Conservation (phyloP, 371 early-diverging fungal genomes). For the Chytridium lagenaria region DNA sequence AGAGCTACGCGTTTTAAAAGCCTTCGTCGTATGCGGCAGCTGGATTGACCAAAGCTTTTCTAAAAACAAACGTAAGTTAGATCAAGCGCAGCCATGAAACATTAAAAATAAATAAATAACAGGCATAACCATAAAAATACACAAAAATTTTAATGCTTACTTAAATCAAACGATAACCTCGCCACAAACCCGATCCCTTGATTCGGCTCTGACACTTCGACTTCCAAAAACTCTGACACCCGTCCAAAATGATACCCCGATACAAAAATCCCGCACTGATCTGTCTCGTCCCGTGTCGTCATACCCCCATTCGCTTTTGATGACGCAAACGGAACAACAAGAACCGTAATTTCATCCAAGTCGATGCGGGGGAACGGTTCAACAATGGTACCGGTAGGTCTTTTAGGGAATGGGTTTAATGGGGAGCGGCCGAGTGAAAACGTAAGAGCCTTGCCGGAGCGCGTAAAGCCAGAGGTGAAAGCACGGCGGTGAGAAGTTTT, state of each 20-base stretch:
- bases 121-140: background rate
- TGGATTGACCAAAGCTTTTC: conserved; percentile 15
- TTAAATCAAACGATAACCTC: conserved; percentile 6
- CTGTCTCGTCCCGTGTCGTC: background rate
- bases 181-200: conserved; percentile 6
- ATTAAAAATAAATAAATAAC: background rate
- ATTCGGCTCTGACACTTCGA: conserved; percentile 1
- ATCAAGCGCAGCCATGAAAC: background rate
- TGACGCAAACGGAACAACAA: conserved; percentile 9
- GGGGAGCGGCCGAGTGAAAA: background rate
- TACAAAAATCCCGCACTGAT: conserved; percentile 8
- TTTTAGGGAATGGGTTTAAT: background rate
- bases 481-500: no score
- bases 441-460: background rate
- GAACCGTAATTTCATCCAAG: conserved; percentile 4
- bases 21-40: background rate
- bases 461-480: background rate
- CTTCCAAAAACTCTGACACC: background rate
- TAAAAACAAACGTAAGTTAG: background rate
- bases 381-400: background rate
- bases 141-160: background rate
- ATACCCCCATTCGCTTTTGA: background rate
- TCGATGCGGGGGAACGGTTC: conserved; percentile 10
- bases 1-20: background rate
- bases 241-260: conserved; percentile 10